Conservation (phyloP, 1,284 basidiomycete species). For the Cystobasidium pallidum region DNA sequence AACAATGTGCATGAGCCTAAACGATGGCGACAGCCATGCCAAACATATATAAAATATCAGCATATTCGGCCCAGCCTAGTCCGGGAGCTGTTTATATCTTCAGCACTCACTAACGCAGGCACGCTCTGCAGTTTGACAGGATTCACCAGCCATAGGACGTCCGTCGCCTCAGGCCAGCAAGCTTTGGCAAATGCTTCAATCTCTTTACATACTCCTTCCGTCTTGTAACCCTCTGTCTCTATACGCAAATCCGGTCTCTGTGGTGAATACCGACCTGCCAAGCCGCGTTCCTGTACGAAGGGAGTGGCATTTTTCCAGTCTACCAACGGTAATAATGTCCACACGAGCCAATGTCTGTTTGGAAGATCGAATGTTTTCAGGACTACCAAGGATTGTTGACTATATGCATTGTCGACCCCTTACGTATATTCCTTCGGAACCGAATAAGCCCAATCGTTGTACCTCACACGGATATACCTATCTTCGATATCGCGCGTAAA, state of each 20-base stretch:
- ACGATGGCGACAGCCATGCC: no score
- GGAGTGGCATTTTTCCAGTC: conserved; percentile 26
- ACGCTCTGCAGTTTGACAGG: conserved; percentile 41
- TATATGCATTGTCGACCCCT: neutral
- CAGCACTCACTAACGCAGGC: conserved; percentile 37
- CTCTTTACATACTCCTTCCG: conserved; percentile 27
- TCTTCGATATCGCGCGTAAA: conserved; percentile 36
- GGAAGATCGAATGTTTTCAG: neutral
- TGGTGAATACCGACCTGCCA: conserved; percentile 26
- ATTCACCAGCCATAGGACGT: conserved; percentile 41
- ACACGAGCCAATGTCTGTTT: conserved; percentile 40
- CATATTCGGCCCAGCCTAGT: no score
- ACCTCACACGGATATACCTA: conserved; percentile 14
- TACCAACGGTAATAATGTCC: conserved; percentile 38
- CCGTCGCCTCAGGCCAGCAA: conserved; percentile 35
- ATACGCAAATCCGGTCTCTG: conserved; percentile 7
- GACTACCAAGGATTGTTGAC: neutral
- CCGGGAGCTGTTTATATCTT: no score
- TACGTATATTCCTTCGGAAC: conserved; percentile 38
- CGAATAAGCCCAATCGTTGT: conserved; percentile 39
- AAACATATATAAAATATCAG: no score
- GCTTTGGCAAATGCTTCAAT: conserved; percentile 31
- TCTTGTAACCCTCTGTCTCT: conserved; percentile 24
- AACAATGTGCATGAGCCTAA: conserved; percentile 40
- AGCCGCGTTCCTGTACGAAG: conserved; percentile 22